These are phyloP conservation scores for Lecanicillium sp. DNA, from an alignment of 2,329 filamentous ascomycete species.

Conservation along the genomic window DNA sequence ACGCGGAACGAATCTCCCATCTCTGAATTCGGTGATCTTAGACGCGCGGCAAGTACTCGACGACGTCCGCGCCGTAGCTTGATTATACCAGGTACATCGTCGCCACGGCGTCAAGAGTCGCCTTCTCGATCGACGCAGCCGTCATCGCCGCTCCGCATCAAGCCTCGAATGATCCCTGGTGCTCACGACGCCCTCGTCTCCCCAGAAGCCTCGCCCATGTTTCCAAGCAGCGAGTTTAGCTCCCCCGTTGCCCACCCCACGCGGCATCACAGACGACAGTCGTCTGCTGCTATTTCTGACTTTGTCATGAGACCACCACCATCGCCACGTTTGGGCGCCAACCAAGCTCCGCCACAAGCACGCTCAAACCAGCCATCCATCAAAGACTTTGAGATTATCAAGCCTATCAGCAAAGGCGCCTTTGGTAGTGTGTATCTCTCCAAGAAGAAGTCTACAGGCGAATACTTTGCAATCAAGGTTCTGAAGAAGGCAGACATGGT, in stretches of 20 bases:
- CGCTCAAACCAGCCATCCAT: slow-evolving; percentile 90
- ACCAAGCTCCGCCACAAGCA: slow-evolving; percentile 71
- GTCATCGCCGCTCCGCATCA: slow-evolving; percentile 82
- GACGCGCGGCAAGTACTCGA: slow-evolving; percentile 67
- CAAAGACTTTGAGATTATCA: slow-evolving; percentile 99
- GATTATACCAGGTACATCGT: slow-evolving; percentile 70
- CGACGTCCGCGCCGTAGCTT: slow-evolving; percentile 84
- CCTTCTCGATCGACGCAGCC: slow-evolving; percentile 72
- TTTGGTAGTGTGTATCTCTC: slow-evolving; percentile 97
- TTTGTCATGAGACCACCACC: slow-evolving; percentile 60
- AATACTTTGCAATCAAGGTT: slow-evolving; percentile 98
- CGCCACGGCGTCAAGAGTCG: slow-evolving; percentile 79
- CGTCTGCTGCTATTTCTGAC: slow-evolving; percentile 77
- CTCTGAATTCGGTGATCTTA: slow-evolving; percentile 72
- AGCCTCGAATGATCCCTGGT: slow-evolving; percentile 59
- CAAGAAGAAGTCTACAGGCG: slow-evolving; percentile 96
- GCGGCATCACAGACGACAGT: slow-evolving; percentile 77
- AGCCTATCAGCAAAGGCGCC: slow-evolving; percentile 96
- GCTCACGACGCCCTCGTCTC: slow-evolving; percentile 64
- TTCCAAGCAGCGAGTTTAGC: slow-evolving; percentile 73
- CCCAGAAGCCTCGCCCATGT: slow-evolving; percentile 82
- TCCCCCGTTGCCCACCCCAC: slow-evolving; percentile 58
- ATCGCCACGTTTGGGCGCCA: slow-evolving; percentile 74
- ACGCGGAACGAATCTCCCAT: slow-evolving; percentile 81
- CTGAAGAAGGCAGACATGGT: slow-evolving; percentile 99